phyloP scores from a whole-genome alignment of 345 rosid species.

The Populus tremula region DNA sequence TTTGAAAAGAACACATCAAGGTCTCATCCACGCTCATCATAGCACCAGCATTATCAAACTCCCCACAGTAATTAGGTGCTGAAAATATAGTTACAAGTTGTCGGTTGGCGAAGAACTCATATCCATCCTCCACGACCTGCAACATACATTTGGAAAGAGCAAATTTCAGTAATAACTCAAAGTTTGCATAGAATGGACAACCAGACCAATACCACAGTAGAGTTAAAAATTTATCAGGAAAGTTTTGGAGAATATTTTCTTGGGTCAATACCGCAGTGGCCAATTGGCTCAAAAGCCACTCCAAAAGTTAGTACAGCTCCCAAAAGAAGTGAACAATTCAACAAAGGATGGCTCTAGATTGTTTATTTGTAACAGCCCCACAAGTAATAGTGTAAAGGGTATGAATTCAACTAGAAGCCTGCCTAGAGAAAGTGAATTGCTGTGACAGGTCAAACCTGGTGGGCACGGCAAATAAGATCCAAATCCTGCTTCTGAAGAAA shows the following conservation, averaged over 20 bases:
- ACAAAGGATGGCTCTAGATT: not conserved
- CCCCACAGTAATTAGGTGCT: slow-evolving; percentile 83
- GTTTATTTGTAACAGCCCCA: not conserved
- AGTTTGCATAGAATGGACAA: slow-evolving; percentile 5
- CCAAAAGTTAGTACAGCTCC: not conserved
- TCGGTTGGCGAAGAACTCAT: slow-evolving; percentile 70
- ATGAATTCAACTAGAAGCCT: not conserved
- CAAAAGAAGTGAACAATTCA: not conserved
- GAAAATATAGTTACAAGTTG: slow-evolving; percentile 82
- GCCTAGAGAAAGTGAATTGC: not conserved
- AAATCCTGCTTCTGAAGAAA: slow-evolving; percentile 73
- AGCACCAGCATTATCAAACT: slow-evolving; percentile 87
- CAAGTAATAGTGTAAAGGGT: not conserved
- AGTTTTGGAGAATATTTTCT: not conserved
- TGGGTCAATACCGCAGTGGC: too few species aligned
- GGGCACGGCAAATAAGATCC: slow-evolving; percentile 88
- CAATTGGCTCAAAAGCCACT: not conserved
- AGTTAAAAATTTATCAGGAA: not conserved
- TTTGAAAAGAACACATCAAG: slow-evolving; percentile 79
- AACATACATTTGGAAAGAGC: not conserved
- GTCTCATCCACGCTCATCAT: slow-evolving; percentile 81
- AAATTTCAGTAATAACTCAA: not conserved
- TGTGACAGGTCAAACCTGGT: slow-evolving; percentile 52
- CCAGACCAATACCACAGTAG: not conserved
- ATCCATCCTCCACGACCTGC: slow-evolving; percentile 94